Evolutionary conservation across 2,329 filamentous ascomycete species (phyloP).

Genomic region (Nakataea oryzae): DNA sequence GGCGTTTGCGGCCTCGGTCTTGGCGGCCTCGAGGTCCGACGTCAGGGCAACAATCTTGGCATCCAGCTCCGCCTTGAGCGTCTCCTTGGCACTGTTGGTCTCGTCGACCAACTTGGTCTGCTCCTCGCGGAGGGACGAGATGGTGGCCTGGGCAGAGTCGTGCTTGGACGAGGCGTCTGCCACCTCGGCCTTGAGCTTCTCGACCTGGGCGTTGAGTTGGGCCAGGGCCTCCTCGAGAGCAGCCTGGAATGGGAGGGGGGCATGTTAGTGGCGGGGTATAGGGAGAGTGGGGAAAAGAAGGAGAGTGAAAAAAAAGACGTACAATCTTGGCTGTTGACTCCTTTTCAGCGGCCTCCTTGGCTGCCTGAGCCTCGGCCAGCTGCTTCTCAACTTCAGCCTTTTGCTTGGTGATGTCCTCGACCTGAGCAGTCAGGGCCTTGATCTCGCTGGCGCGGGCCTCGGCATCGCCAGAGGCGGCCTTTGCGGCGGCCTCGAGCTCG

Average conservation of each 20-base stretch:
- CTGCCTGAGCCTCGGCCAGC: neutral
- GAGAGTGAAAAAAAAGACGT: neutral
- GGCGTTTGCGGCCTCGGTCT: slow-evolving; percentile 1
- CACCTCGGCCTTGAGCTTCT: slow-evolving; percentile 5
- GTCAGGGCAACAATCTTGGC: slow-evolving; percentile 4
- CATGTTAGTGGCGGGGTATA: neutral
- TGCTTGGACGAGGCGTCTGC: slow-evolving; percentile 3
- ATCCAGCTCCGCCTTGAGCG: slow-evolving; percentile 3
- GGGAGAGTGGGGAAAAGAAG: neutral
- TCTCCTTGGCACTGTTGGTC: slow-evolving; percentile 1
- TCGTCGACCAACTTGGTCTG: slow-evolving; percentile 3
- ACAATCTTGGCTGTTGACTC: slow-evolving; percentile 3
- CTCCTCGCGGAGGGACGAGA: slow-evolving; percentile 4
- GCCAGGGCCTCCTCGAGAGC: slow-evolving; percentile 2
- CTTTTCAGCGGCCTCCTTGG: slow-evolving; percentile 3
- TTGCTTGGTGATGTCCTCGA: slow-evolving; percentile 2
- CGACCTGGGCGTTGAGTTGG: slow-evolving; percentile 3
- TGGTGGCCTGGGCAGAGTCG: slow-evolving; percentile 5
- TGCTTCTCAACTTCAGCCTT: slow-evolving; percentile 4
- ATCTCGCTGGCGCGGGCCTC: slow-evolving; percentile 1
- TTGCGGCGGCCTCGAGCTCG: slow-evolving; percentile 1
- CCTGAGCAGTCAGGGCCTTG: slow-evolving; percentile 3
- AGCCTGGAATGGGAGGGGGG: neutral
- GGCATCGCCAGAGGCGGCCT: neutral
- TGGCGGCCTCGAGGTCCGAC: slow-evolving; percentile 1